Evolutionary conservation across 352 stramenopile species (phyloP).

Genomic region (Phytophthora tentaculata): DNA sequence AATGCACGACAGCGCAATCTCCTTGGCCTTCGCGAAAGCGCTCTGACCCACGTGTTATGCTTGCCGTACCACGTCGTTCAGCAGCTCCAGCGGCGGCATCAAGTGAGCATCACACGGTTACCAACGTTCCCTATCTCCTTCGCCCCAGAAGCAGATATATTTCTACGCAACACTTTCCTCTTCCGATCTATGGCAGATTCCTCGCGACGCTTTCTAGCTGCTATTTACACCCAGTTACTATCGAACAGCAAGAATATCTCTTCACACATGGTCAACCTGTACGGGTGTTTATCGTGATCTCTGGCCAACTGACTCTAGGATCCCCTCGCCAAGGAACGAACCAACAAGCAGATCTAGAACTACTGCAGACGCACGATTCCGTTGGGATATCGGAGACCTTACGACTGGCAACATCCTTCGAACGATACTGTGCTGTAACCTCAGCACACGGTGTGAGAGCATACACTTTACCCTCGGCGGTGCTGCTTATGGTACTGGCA

Average conservation of each 20-base stretch:
- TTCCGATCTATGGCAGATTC: constrained; percentile 45
- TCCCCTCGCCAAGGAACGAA: constrained; percentile 11
- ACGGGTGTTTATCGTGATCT: constrained; percentile 49
- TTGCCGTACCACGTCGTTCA: constrained; percentile 42
- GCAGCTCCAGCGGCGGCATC: constrained; percentile 30
- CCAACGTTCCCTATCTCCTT: constrained; percentile 27
- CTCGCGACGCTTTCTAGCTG: constrained; percentile 52
- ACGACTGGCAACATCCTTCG: constrained; percentile 44
- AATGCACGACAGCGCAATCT: constrained; percentile 55
- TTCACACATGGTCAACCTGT: constrained; percentile 60
- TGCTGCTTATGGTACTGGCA: constrained; percentile 36
- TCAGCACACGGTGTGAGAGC: constrained; percentile 37
- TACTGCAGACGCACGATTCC: constrained; percentile 55
- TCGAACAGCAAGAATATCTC: constrained; percentile 55
- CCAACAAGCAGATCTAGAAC: constrained; percentile 53
- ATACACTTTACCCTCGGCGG: constrained; percentile 45
- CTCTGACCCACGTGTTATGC: constrained; percentile 45
- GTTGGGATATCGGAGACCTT: constrained; percentile 52
- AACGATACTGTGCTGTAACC: constrained; percentile 55
- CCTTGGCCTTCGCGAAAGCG: constrained; percentile 47
- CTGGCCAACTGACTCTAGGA: constrained; percentile 50
- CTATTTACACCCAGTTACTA: constrained; percentile 38
- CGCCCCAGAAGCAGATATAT: constrained; percentile 23
- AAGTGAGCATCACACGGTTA: constrained; percentile 1
- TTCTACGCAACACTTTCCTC: constrained; percentile 54